These are phyloP conservation scores for Peronospora farinosa DNA, from an alignment of 352 stramenopile species.

Conservation along the genomic window DNA sequence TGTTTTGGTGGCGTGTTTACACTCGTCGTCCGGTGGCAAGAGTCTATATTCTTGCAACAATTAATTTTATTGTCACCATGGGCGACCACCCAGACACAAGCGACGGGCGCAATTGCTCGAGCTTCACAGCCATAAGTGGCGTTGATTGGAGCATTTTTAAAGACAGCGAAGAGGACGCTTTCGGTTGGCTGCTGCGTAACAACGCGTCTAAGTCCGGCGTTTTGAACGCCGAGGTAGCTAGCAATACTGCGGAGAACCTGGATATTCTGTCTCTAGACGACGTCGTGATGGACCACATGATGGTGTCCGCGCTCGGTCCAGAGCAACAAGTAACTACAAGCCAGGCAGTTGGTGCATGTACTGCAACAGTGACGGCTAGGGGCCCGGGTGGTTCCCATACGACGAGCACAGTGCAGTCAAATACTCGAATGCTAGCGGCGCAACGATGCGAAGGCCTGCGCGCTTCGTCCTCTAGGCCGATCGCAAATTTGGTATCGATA, in stretches of 20 bases:
- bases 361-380: background rate
- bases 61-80: slow-evolving; percentile 9
- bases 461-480: slow-evolving; percentile 2
- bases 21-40: slow-evolving; percentile 8
- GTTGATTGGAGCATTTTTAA: slow-evolving; percentile 72
- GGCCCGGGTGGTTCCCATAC: background rate
- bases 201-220: slow-evolving; percentile 9
- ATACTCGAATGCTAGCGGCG: slow-evolving; percentile 13
- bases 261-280: slow-evolving; percentile 39
- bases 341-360: background rate
- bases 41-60: slow-evolving; percentile 19
- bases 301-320: slow-evolving; percentile 6
- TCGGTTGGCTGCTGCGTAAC: slow-evolving; percentile 50
- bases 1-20: slow-evolving; percentile 5
- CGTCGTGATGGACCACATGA: slow-evolving; percentile 31
- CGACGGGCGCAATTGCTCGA: slow-evolving; percentile 11
- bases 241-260: background rate
- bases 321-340: slow-evolving; percentile 6
- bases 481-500: slow-evolving; percentile 9
- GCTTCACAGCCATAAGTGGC: slow-evolving; percentile 30
- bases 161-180: slow-evolving; percentile 51
- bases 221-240: background rate
- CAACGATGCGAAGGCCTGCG: slow-evolving; percentile 23
- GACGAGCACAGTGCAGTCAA: slow-evolving; percentile 6
- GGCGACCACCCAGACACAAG: slow-evolving; percentile 15